Percentiles rank a stretch among this genome's conserved stretches.
Conservation (phyloP, 768 basidiomycete species). For the Xerocomellus dryophilus region DNA sequence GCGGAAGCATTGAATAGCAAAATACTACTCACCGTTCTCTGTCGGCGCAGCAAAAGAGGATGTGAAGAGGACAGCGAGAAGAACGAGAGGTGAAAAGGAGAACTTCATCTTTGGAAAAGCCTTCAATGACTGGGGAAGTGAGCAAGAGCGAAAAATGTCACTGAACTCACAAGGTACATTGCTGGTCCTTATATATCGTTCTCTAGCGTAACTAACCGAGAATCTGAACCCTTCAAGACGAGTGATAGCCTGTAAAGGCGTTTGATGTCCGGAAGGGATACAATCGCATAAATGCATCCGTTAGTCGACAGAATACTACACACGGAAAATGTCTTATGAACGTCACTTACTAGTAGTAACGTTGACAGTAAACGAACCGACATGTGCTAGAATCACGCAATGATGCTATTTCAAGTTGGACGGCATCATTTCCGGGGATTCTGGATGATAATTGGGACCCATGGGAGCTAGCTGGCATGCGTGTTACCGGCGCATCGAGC, state of each 20-base stretch:
- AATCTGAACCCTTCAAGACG: not conserved
- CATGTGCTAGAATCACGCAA: not conserved
- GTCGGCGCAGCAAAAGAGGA: not conserved
- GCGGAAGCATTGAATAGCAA: not conserved
- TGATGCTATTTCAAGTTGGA: not conserved
- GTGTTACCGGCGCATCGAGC: not conserved
- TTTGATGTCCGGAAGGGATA: not conserved
- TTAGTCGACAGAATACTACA: not conserved
- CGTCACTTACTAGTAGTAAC: not conserved
- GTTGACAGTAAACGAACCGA: not conserved
- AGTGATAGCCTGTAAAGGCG: not conserved
- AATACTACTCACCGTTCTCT: not conserved
- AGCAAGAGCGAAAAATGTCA: not conserved
- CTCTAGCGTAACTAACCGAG: not conserved
- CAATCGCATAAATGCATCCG: not conserved
- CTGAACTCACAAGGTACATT: not conserved
- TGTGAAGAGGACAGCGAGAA: not conserved
- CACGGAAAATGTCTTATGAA: not conserved
- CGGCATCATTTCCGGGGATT: not conserved
- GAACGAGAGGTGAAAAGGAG: not conserved
- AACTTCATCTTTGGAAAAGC: not conserved
- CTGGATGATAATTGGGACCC: too few relatives aligned
- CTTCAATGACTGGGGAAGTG: not conserved
- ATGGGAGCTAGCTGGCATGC: not conserved
- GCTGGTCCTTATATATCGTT: not conserved